Base-by-base conservation (phyloP, 768 basidiomycete species). In the Hygrocybe punicea region DNA sequence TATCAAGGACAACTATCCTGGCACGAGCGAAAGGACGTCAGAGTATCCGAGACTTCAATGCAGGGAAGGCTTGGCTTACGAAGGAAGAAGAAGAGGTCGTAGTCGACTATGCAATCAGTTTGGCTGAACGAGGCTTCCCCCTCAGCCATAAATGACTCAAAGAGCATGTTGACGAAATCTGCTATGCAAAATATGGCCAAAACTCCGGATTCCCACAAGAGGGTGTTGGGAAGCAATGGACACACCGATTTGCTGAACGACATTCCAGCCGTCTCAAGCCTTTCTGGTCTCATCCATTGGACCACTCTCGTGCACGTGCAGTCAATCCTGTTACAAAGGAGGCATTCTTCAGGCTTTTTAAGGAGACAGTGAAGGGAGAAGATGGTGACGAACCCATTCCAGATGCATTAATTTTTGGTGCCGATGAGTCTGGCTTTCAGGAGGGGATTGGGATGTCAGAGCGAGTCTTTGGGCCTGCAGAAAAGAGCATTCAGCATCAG, bases 141-240 rank as follows among this genome's bases (percentile, higher is more conserved):
- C 64, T 72, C 5, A 70, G 48, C 40, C 74, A 76, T 51, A 25
- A 51, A 16, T 48, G 64, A 7, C 55, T 79, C 3, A 69, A 69
- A 51, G 71, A 74, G 56, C 62, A 69, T 60, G 73, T 71, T 29
- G 65, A 78, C 58, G 39, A 55, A 3, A 71, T 76, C 25, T 60
- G 58, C 29, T 39, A 46, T 7, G 70, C 73, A 14, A 55, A 61
- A 1, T 60, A 69, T 29, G 71, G 72, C 8, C 52, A 62, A 29
- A 29, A 29, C 29, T 29, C 29, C 36, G 34, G 55, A 35, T 76
- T 74, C 52, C 73, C 68, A 6, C 46, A 48, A 10, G 24, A 23
- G 8, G 71, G 74, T 35, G 68, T 77, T 36, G 74, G 76, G 1
- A 64, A 66, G 23, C 66, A 73, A 14, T 78, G 75, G 76, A 71